phyloP scores from a whole-genome alignment of 768 basidiomycete genomes.

The Daedaleopsis nitida region DNA sequence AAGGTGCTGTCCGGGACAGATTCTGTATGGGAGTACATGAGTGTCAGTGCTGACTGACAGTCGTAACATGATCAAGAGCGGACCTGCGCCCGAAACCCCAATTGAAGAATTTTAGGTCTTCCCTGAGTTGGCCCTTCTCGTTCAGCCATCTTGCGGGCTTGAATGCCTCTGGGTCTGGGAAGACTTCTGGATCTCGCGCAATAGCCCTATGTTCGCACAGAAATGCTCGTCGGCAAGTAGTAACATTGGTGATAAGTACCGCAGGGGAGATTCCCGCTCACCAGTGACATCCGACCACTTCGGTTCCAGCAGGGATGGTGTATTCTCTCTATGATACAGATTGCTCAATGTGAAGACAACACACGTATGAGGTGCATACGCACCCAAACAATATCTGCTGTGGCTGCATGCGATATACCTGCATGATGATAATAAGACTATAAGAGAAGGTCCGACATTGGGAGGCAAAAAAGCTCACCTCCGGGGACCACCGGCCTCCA shows the following conservation, averaged over 20 bases:
- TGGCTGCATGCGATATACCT: slow-evolving; percentile 67
- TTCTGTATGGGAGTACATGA: slow-evolving; percentile 33
- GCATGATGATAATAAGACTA: slow-evolving; percentile 10
- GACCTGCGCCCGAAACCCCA: slow-evolving; percentile 38
- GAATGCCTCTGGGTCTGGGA: slow-evolving; percentile 35
- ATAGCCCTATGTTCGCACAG: slow-evolving; percentile 32
- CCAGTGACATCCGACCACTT: slow-evolving; percentile 42
- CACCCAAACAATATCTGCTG: slow-evolving; percentile 66
- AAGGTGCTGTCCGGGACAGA: slow-evolving; percentile 69
- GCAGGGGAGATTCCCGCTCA: slow-evolving; percentile 10
- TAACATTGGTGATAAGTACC: neutral
- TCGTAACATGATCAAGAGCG: neutral
- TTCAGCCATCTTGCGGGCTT: slow-evolving; percentile 36
- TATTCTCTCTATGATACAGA: slow-evolving; percentile 32
- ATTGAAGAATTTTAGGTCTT: slow-evolving; percentile 33
- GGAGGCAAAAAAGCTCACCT: slow-evolving; percentile 21
- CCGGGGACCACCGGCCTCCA: slow-evolving; percentile 43
- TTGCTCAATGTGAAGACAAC: neutral
- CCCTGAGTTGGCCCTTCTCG: slow-evolving; percentile 29
- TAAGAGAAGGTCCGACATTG: slow-evolving; percentile 17
- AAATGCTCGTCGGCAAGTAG: too few relatives aligned
- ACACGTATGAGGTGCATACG: neutral
- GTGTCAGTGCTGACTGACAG: neutral
- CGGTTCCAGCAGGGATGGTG: slow-evolving; percentile 42
- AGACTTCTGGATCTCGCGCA: slow-evolving; percentile 34